phyloP scores from a whole-genome alignment of 1,284 basidiomycete genomes.

The Coniophora puteana region DNA sequence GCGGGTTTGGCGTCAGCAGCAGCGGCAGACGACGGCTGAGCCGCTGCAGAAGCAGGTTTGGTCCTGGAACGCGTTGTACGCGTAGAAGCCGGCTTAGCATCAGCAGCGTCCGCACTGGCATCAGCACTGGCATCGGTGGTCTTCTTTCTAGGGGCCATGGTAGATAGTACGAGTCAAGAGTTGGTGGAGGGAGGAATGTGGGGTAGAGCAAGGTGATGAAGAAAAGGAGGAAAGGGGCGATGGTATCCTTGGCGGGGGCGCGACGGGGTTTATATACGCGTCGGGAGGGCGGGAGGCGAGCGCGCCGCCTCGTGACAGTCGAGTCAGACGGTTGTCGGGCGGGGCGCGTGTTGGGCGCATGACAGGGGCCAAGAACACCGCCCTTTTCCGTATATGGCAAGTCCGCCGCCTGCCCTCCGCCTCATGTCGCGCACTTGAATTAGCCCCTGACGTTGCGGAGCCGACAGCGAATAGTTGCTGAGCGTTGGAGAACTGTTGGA shows the following conservation, averaged over 20 bases:
- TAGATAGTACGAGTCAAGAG: neutral
- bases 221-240: neutral
- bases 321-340: neutral
- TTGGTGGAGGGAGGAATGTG: no score
- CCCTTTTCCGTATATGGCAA: neutral
- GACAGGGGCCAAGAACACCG: neutral
- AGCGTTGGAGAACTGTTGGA: no score
- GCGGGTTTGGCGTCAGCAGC: slow-evolving; percentile 9
- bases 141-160: slow-evolving; percentile 33
- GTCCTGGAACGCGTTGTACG: slow-evolving; percentile 13
- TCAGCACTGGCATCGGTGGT: slow-evolving; percentile 9
- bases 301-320: neutral
- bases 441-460: no score
- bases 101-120: slow-evolving; percentile 2
- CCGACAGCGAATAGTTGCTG: no score
- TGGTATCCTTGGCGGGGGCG: neutral
- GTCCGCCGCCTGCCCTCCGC: neutral
- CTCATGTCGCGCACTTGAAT: neutral
- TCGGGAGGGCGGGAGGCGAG: neutral
- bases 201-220: neutral
- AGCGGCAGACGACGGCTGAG: slow-evolving; percentile 17
- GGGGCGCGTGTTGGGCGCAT: neutral
- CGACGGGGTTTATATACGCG: slow-evolving; percentile 4
- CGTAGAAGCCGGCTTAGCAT: slow-evolving; percentile 9
- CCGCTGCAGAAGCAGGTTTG: slow-evolving; percentile 15